A percentile compares a stretch with the other conserved stretches of the same genome.
Conservation (phyloP, 192 early-diverging fungal species). For the Linnemannia zychae region DNA sequence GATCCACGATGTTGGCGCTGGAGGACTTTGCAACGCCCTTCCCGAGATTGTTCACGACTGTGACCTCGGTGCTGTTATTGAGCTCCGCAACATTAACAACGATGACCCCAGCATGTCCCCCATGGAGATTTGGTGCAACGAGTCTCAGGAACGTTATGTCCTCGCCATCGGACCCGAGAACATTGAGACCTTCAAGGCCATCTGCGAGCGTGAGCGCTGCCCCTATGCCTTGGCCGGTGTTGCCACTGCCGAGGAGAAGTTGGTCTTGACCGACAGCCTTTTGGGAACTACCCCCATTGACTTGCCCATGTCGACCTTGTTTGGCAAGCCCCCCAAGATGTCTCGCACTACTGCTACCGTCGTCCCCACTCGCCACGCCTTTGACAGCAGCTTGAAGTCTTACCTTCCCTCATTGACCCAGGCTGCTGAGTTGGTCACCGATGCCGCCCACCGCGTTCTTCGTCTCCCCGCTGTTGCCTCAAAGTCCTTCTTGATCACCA, state of each 20-base stretch:
- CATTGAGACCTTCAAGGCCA: constrained; percentile 75
- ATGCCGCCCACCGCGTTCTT: constrained; percentile 84
- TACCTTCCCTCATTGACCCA: constrained; percentile 66
- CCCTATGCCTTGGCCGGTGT: constrained; percentile 92
- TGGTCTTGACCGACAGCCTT: constrained; percentile 86
- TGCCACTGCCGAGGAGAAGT: constrained; percentile 84
- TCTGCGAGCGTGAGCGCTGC: constrained; percentile 93
- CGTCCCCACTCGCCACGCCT: constrained; percentile 60
- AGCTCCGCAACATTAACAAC: constrained; percentile 91
- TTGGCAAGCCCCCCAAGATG: constrained; percentile 98
- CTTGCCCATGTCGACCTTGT: constrained; percentile 95
- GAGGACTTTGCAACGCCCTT: constrained; percentile 97
- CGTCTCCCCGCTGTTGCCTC: constrained; percentile 90
- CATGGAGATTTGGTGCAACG: constrained; percentile 99
- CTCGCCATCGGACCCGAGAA: constrained; percentile 83
- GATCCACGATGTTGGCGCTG: constrained; percentile 99
- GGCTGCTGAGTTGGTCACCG: constrained; percentile 60
- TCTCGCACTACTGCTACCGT: constrained; percentile 78
- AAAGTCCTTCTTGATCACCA: constrained; percentile 98
- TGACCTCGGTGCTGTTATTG: constrained; percentile 90
- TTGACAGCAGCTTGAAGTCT: constrained; percentile 72
- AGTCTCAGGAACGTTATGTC: constrained; percentile 99
- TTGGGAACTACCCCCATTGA: constrained; percentile 81
- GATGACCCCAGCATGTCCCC: constrained; percentile 96
- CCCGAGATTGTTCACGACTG: constrained; percentile 98